Evolutionary conservation across 371 early-diverging fungal species (phyloP).

Genomic region (Actinomucor elegans): DNA sequence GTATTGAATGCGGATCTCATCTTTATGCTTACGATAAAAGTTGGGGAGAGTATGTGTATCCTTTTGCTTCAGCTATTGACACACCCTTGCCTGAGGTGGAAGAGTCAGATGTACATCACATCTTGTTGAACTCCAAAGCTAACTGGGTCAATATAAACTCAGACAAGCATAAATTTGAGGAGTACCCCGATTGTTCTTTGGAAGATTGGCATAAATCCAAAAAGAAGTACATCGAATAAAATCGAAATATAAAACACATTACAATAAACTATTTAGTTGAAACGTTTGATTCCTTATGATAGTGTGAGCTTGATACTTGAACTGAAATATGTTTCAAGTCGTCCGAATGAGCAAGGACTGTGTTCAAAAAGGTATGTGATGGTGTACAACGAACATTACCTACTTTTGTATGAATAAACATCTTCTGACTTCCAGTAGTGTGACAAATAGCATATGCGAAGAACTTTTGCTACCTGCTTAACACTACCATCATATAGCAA

Average conservation of each 20-base stretch:
- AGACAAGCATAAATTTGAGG: conserved; percentile 28
- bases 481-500: no score
- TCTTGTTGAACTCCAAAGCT: conserved; percentile 38
- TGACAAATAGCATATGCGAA: no score
- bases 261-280: no score
- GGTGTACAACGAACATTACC: not conserved
- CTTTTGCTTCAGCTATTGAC: conserved; percentile 48
- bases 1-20: conserved; percentile 45
- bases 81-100: conserved; percentile 28
- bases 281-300: no score
- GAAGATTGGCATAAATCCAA: conserved; percentile 46
- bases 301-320: no score
- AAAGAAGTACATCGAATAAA: conserved; percentile 1
- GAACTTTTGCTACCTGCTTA: no score
- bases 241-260: no score
- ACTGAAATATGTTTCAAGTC: no score
- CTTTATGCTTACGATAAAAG: conserved; percentile 38
- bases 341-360: no score
- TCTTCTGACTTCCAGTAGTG: no score
- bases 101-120: conserved; percentile 24
- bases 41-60: conserved; percentile 36
- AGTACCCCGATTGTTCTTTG: conserved; percentile 42
- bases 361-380: not conserved
- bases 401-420: not conserved
- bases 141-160: conserved; percentile 40